Base-by-base conservation (phyloP, 2,329 filamentous ascomycete genomes). In the Ophiocordyceps camponoti-leonardi region DNA sequence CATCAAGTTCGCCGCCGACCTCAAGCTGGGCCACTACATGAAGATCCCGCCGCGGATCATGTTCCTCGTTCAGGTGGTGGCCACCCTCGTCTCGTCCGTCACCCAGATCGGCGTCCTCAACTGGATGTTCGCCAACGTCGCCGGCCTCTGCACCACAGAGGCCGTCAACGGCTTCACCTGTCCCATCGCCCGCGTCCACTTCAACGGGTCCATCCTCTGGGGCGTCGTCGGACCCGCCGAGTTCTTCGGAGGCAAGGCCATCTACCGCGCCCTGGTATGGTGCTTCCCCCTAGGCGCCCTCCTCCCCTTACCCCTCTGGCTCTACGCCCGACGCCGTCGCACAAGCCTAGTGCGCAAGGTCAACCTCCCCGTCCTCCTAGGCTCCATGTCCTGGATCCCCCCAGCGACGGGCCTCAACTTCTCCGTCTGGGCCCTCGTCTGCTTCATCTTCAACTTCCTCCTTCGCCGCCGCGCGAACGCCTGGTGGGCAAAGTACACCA, bases 401-500 rank as follows among this genome's bases (percentile, higher is more conserved):
- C 86, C 86, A 0, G 86, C 86, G 2, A 83, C 82, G 0, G 86
- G 86, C 0, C 77, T 94, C 51, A 94, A 94, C 61, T 94, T 92
- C 58, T 85, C 79, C 2, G 82, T 90, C 41, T 93, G 86, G 85
- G 83, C 81, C 0, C 64, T 92, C 8, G 83, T 93, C 14, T 92
- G 84, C 65, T 93, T 82, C 61, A 53, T 86, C 41, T 94, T 94
- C 70, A 93, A 93, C 60, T 80, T 81, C 58, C 61, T 81, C 49
- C 73, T 93, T 55, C 78, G 80, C 57, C 75, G 75, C 33, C 70
- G 81, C 20, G 81, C 77, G 23, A 70, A 69, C 28, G 79, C 76
- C 1, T 94, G 86, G 86, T 93, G 86, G 86, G 78, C 77, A 43
- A 92, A 93, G 62, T 93, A 93, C 60, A 90, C 84, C 39, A 92